These are phyloP conservation scores for Lepidium sativum DNA, from an alignment of 345 rosid species.

Conservation along the genomic window DNA sequence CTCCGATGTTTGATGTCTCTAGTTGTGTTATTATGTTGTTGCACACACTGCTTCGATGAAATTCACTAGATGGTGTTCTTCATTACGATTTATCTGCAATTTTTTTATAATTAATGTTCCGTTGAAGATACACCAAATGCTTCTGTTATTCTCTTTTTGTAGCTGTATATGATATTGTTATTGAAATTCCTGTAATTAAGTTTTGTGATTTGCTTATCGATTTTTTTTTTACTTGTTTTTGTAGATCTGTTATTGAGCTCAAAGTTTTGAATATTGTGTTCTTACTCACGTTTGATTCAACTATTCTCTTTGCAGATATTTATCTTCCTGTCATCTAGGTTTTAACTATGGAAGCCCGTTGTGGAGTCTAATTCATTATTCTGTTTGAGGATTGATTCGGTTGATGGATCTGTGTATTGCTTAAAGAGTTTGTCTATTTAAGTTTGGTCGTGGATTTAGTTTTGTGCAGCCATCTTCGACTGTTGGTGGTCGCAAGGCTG, in stretches of 20 bases:
- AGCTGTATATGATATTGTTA: not conserved
- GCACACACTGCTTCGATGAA: not conserved
- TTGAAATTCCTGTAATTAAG: not conserved
- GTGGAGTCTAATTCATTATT: slow-evolving; percentile 2
- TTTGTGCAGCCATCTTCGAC: slow-evolving; percentile 32
- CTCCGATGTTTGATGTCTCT: not conserved
- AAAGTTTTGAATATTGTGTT: not conserved
- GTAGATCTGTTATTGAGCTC: not conserved
- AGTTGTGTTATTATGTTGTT: not conserved
- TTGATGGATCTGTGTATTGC: slow-evolving; percentile 34
- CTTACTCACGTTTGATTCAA: not conserved
- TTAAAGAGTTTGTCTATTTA: not conserved
- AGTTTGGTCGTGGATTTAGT: slow-evolving; percentile 32
- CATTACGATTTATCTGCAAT: not conserved
- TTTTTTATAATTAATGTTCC: not conserved
- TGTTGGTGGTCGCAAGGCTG: slow-evolving; percentile 27
- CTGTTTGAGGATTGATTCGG: slow-evolving; percentile 3
- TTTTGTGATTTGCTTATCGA: not conserved
- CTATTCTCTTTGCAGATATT: slow-evolving; percentile 9
- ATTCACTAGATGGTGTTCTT: not conserved
- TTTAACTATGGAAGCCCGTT: slow-evolving; percentile 14
- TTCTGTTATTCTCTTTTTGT: not conserved
- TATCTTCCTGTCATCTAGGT: not conserved
- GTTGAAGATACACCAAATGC: not conserved
- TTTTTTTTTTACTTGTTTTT: not conserved